Evolutionary conservation across 768 basidiomycete genomes (phyloP), one percentile per base, ranked within the genome.

Genomic region (Agaricus subrufescens): DNA sequence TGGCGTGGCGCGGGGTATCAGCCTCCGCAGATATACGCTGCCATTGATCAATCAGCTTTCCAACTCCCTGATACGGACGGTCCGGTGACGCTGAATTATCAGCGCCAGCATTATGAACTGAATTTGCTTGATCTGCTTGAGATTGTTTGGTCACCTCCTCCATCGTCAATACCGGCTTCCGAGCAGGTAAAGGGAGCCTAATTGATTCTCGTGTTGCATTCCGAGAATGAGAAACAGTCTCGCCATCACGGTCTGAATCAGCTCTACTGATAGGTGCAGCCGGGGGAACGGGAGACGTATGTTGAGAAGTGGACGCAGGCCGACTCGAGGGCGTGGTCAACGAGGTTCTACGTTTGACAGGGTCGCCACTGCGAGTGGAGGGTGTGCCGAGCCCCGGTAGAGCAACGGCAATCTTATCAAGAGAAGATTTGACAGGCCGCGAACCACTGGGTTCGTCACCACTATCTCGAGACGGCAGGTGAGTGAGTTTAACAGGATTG

Each of bases 1-100:
- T 46, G 29, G 59, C 60, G 23, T 66, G 65, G 26, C 67, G 74
- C 26, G 73, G 58, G 47, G 70, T 64, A 38, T 82, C 83, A 19
- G 72, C 71, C 60, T 86, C 87, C 15, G 80, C 84, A 37, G 86
- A 83, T 71, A 87, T 92, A 56, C 82, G 83, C 68, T 94, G 89
- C 91, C 91, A 94, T 65, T 92, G 83, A 65, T 91, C 89, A 60
- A 94, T 93, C 37, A 94, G 75, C 70, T 80, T 89, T 29, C 89
- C 86, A 44, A 94, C 91, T 38, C 91, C 91, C 64, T 84, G 85
- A 67, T 86, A 94, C 31, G 88, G 86, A 53, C 79, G 77, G 65
- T 94, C 91, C 7, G 89, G 87, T 8, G 88, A 86, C 4, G 87
- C 74, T 12, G 87, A 76, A 12, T 78, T 76, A 37, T 60, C 56